Conservation (phyloP, 495 filamentous ascomycete species). For the Penicillium cosmopolitanum region DNA sequence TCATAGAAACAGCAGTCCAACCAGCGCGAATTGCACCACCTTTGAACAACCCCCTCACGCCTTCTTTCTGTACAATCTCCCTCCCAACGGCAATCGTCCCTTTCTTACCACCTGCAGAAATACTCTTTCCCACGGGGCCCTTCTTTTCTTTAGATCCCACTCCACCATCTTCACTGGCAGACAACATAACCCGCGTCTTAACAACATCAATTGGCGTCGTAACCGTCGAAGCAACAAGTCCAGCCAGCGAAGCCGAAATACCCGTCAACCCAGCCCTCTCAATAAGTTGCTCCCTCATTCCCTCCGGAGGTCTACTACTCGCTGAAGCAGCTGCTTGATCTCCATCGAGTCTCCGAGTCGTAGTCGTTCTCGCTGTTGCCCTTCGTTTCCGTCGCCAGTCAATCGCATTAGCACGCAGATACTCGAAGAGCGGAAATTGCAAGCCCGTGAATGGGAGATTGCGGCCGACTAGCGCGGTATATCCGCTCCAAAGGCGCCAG, state of each 20-base stretch:
- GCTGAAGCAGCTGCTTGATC: too few species aligned
- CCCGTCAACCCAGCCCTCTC: slow-evolving; percentile 69
- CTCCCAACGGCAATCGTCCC: slow-evolving; percentile 57
- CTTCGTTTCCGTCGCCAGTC: slow-evolving; percentile 34
- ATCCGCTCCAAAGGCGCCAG: slow-evolving; percentile 73
- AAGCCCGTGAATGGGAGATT: slow-evolving; percentile 87
- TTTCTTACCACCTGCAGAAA: slow-evolving; percentile 19
- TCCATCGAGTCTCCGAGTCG: background rate
- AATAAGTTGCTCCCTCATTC: slow-evolving; percentile 21
- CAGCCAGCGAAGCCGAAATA: slow-evolving; percentile 67
- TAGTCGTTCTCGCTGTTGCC: slow-evolving; percentile 1
- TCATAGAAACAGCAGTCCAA: slow-evolving; percentile 81
- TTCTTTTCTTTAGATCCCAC: background rate
- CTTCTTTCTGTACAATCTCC: slow-evolving; percentile 64
- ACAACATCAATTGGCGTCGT: slow-evolving; percentile 86
- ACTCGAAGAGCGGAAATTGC: slow-evolving; percentile 88
- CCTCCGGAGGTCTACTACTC: slow-evolving; percentile 2
- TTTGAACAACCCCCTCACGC: slow-evolving; percentile 72
- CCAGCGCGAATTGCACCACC: slow-evolving; percentile 74
- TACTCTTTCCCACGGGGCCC: slow-evolving; percentile 2
- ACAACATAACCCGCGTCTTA: slow-evolving; percentile 78
- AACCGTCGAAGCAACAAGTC: slow-evolving; percentile 67
- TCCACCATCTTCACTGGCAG: slow-evolving; percentile 40
- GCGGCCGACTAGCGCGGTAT: slow-evolving; percentile 74
- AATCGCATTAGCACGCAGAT: slow-evolving; percentile 51